phyloP scores from a whole-genome alignment of 371 early-diverging fungal genomes.

The Chytridium lagenaria region DNA sequence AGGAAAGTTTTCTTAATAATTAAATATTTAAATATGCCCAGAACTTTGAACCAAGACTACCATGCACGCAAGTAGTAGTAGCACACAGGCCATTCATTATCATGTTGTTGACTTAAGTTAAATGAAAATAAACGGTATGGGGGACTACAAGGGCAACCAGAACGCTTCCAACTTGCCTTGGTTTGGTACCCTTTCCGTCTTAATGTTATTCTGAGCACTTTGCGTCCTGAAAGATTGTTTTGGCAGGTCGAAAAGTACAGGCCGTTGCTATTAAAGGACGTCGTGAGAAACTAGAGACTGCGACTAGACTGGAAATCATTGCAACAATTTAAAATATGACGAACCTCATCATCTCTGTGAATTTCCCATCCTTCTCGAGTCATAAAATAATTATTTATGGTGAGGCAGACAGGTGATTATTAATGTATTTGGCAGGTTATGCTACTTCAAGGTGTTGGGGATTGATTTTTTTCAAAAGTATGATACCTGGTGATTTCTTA shows the following conservation, averaged over 20 bases:
- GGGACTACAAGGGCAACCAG: slow-evolving; percentile 22
- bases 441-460: background rate
- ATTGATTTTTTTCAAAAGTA: slow-evolving; percentile 56
- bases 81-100: too few species aligned
- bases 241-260: slow-evolving; percentile 99
- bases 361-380: too few species aligned
- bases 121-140: slow-evolving; percentile 5
- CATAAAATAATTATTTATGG: slow-evolving; percentile 98
- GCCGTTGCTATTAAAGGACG: slow-evolving; percentile 84
- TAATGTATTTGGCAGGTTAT: too few species aligned
- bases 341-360: slow-evolving; percentile 92
- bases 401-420: slow-evolving; percentile 92
- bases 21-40: too few species aligned
- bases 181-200: background rate
- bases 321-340: slow-evolving; percentile 94
- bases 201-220: background rate
- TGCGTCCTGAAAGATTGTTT: background rate
- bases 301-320: slow-evolving; percentile 85
- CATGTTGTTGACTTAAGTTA: background rate
- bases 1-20: too few species aligned
- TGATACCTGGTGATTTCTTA: slow-evolving; percentile 91
- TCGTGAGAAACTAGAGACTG: slow-evolving; percentile 93
- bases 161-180: slow-evolving; percentile 14
- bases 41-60: too few species aligned
- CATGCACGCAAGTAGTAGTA: too few species aligned